Percentiles rank a stretch among this genome's conserved stretches.
These are phyloP conservation scores for Auxenochlorella protothecoides DNA, from an alignment of 139 green algal genomes.

Conservation along the genomic window DNA sequence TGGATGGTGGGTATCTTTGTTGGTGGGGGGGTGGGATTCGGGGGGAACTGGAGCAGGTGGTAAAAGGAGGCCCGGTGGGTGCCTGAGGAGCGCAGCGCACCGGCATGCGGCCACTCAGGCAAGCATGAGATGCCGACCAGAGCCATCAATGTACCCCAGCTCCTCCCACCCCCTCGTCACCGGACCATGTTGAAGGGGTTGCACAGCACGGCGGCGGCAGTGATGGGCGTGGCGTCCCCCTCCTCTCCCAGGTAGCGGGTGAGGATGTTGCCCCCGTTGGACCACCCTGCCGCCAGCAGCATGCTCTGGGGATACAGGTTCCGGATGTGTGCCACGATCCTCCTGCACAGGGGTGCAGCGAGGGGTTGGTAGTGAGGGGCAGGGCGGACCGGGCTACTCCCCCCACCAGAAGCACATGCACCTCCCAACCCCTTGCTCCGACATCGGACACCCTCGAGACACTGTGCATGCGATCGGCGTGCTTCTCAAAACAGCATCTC, in stretches of 20 bases:
- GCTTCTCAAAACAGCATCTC: not conserved
- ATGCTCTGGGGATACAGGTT: conserved; percentile 31
- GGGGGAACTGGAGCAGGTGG: too few relatives aligned
- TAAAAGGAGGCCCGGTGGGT: too few relatives aligned
- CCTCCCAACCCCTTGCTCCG: not conserved
- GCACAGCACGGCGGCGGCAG: conserved; percentile 79
- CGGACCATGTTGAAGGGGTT: conserved; percentile 80
- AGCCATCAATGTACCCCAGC: too few relatives aligned
- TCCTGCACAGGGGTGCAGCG: conserved; percentile 15
- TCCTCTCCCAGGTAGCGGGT: conserved; percentile 60
- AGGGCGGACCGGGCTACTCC: not conserved
- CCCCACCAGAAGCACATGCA: not conserved
- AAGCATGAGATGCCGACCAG: too few relatives aligned
- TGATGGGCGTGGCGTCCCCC: conserved; percentile 46
- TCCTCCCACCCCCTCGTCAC: too few relatives aligned
- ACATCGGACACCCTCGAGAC: not conserved
- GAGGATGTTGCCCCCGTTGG: conserved; percentile 88
- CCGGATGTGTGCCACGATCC: conserved; percentile 45
- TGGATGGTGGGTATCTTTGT: not conserved
- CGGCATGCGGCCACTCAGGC: conserved; percentile 1
- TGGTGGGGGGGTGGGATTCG: too few relatives aligned
- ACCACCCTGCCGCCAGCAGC: conserved; percentile 81
- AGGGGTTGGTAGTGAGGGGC: not conserved
- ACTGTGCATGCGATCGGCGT: not conserved
- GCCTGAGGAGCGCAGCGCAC: not conserved